A percentile compares a stretch with the other conserved stretches of the same genome.
phyloP scores from a whole-genome alignment of 2,329 filamentous ascomycete genomes.

The Phyllachora maydis region DNA sequence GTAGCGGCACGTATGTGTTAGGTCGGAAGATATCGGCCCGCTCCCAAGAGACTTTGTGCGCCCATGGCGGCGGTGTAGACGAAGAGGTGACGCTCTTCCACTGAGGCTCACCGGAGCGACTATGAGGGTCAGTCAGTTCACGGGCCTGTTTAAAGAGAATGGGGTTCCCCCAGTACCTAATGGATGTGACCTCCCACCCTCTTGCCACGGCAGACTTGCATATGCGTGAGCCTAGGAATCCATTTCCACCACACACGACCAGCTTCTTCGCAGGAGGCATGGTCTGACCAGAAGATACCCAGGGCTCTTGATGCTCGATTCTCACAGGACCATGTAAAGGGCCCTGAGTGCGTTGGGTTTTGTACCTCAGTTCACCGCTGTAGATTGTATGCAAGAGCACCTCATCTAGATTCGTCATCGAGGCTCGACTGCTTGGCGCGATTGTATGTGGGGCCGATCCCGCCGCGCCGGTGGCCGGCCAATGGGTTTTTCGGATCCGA shows the following conservation, averaged over 20 bases:
- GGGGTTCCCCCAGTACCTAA: constrained; percentile 46
- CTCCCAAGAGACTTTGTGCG: constrained; percentile 67
- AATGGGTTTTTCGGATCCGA: too few species aligned
- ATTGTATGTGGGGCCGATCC: too few species aligned
- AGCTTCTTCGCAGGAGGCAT: constrained; percentile 52
- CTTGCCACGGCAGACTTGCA: constrained; percentile 73
- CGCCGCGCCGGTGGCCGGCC: too few species aligned
- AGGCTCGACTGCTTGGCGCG: too few species aligned
- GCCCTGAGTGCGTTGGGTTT: too few species aligned
- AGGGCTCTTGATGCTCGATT: too few species aligned
- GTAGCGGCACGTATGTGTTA: constrained; percentile 53
- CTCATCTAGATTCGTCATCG: too few species aligned
- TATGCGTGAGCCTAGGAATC: constrained; percentile 75
- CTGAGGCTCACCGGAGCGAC: constrained; percentile 72
- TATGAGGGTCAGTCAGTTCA: constrained; percentile 14
- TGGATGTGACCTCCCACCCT: constrained; percentile 81
- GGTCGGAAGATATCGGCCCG: constrained; percentile 75
- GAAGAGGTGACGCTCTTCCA: constrained; percentile 68
- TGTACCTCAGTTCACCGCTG: too few species aligned
- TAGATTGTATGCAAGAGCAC: too few species aligned
- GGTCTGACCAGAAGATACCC: too few species aligned
- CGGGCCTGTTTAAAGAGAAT: neutral
- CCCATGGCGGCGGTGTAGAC: constrained; percentile 54
- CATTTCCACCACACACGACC: constrained; percentile 83
- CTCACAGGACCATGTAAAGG: too few species aligned